Conservation (phyloP, 2,329 filamentous ascomycete species). For the Claviceps africana region DNA sequence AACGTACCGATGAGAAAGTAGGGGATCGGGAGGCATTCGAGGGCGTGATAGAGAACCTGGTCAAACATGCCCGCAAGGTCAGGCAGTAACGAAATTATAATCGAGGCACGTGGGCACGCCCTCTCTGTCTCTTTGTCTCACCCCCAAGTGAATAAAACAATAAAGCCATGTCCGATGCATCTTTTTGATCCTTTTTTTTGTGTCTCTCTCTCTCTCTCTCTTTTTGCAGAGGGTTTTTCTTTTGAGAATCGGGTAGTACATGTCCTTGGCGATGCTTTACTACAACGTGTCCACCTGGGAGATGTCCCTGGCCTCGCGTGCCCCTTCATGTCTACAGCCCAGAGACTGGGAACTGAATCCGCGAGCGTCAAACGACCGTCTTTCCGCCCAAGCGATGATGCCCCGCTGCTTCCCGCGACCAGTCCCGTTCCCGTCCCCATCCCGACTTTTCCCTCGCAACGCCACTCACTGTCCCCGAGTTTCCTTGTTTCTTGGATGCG, state of each 20-base stretch:
- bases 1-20: slow-evolving; percentile 70
- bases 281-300: no score
- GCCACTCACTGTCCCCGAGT: background rate
- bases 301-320: no score
- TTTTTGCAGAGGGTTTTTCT: no score
- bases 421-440: background rate
- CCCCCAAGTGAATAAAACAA: no score
- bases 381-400: background rate
- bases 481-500: background rate
- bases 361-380: background rate
- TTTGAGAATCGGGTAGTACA: no score
- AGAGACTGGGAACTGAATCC: background rate
- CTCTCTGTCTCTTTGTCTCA: no score
- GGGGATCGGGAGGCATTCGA: slow-evolving; percentile 90
- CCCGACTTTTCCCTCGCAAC: background rate
- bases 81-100: slow-evolving; percentile 53
- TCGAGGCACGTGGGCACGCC: no score
- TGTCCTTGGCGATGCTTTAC: no score
- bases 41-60: slow-evolving; percentile 90
- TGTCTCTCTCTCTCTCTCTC: no score
- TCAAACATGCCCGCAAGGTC: slow-evolving; percentile 77
- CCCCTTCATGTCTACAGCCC: background rate
- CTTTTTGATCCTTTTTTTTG: no score
- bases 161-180: no score
- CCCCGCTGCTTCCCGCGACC: background rate